Evolutionary conservation across 768 basidiomycete genomes (phyloP).

Genomic region (Lactifluus echinatus): DNA sequence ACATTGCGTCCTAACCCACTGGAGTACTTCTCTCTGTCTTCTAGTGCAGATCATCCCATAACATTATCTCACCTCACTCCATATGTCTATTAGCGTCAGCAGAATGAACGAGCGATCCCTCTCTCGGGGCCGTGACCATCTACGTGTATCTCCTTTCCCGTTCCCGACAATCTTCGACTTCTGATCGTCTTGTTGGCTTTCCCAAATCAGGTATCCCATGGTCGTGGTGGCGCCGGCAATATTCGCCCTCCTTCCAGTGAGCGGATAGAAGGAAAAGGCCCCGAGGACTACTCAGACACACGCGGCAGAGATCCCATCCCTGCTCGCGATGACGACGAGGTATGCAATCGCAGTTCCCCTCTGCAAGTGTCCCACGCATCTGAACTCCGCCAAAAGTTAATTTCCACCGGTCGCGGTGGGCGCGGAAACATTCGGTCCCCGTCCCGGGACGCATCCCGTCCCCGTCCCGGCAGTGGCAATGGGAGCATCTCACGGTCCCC

Average conservation of each 20-base stretch:
- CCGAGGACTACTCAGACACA: slow-evolving; percentile 47
- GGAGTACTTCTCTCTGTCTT: neutral
- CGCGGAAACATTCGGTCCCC: slow-evolving; percentile 79
- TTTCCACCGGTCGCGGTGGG: slow-evolving; percentile 70
- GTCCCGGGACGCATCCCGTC: slow-evolving; percentile 41
- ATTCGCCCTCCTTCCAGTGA: slow-evolving; percentile 40
- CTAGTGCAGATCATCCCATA: neutral
- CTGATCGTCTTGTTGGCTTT: neutral
- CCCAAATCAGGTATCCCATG: slow-evolving; percentile 41
- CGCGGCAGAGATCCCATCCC: slow-evolving; percentile 51
- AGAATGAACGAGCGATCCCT: neutral
- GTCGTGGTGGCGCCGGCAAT: slow-evolving; percentile 64
- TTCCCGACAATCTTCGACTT: neutral
- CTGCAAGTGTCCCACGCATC: neutral
- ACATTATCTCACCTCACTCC: neutral
- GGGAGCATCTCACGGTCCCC: neutral
- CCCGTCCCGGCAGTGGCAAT: slow-evolving; percentile 5
- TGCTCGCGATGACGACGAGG: slow-evolving; percentile 30
- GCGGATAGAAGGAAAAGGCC: slow-evolving; percentile 23
- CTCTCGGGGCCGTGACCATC: slow-evolving; percentile 5
- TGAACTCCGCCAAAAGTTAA: slow-evolving; percentile 26
- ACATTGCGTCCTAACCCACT: neutral
- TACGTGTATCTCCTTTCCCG: neutral
- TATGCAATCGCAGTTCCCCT: slow-evolving; percentile 20
- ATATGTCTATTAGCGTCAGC: neutral